Conservation (phyloP, 1,284 basidiomycete species). For the Apiotrichum sp. region DNA sequence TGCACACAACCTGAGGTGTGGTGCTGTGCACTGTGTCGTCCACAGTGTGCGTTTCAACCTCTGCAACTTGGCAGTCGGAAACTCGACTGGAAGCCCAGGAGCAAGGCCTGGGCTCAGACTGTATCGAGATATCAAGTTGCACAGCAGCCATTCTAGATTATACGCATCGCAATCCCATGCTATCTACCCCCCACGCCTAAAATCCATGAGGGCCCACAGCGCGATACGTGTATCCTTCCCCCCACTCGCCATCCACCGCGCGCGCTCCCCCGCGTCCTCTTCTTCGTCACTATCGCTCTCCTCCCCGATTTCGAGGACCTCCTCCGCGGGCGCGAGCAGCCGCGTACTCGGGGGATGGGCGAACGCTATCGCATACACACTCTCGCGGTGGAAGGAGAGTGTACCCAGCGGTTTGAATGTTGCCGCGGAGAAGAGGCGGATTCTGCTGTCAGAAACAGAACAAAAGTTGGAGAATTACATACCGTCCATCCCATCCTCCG, state of each 20-base stretch:
- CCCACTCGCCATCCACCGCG: conserved; percentile 65
- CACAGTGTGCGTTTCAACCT: no score
- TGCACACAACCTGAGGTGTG: no score
- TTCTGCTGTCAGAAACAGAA: conserved; percentile 49
- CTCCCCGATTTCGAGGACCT: conserved; percentile 10
- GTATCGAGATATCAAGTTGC: no score
- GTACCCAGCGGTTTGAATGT: conserved; percentile 71
- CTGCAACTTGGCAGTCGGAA: no score
- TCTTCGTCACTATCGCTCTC: conserved; percentile 16
- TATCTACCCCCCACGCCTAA: conserved; percentile 34
- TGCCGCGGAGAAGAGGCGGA: conserved; percentile 70
- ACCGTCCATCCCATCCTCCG: conserved; percentile 86
- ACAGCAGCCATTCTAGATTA: no score
- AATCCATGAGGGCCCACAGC: conserved; percentile 65
- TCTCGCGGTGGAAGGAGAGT: conserved; percentile 68
- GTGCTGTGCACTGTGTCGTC: no score
- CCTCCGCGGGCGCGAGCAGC: neutral
- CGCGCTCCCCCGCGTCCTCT: conserved; percentile 34
- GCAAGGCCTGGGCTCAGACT: no score
- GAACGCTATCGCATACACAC: conserved; percentile 65
- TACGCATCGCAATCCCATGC: no score
- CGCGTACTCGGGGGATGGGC: conserved; percentile 41
- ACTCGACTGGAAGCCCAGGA: no score
- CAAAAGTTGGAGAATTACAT: neutral
- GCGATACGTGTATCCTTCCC: conserved; percentile 68